These are phyloP conservation scores for Camptophora hylomeconis DNA, from an alignment of 2,329 filamentous ascomycete species.

Conservation along the genomic window DNA sequence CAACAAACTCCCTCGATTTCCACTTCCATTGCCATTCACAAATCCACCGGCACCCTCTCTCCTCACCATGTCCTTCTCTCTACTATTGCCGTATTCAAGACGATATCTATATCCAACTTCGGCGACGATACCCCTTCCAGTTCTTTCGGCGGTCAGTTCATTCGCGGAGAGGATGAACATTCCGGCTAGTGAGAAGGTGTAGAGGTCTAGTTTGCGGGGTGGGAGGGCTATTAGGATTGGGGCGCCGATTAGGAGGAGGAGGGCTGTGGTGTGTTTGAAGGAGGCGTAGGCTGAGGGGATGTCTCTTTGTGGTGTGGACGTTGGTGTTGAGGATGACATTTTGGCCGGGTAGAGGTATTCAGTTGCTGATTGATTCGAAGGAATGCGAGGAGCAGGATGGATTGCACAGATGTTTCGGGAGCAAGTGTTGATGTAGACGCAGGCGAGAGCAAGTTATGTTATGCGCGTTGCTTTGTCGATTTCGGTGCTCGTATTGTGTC, in stretches of 20 bases:
- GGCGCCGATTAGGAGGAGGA: constrained; percentile 38
- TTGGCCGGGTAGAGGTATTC: too few species aligned
- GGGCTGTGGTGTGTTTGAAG: constrained; percentile 29
- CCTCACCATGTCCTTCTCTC: constrained; percentile 16
- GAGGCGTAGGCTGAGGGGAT: constrained; percentile 9
- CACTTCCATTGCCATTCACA: constrained; percentile 2
- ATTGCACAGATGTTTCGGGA: too few species aligned
- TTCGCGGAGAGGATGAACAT: constrained; percentile 38
- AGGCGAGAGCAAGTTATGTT: too few species aligned
- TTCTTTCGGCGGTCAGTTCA: constrained; percentile 32
- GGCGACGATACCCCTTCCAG: constrained; percentile 18
- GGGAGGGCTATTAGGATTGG: constrained; percentile 43
- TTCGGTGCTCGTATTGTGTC: too few species aligned
- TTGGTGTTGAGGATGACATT: too few species aligned
- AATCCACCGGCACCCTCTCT: constrained; percentile 5
- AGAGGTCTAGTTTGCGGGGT: constrained; percentile 49
- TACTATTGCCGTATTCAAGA: constrained; percentile 17
- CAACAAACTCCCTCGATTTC: constrained; percentile 5
- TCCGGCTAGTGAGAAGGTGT: constrained; percentile 41
- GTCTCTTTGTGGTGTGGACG: too few species aligned
- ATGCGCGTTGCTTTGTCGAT: too few species aligned
- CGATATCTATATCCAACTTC: constrained; percentile 21
- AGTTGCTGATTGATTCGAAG: too few species aligned
- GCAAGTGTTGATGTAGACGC: too few species aligned
- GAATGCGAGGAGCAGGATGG: too few species aligned